A percentile compares a stretch with the other conserved stretches of the same genome.
These are phyloP conservation scores for Xylariaceae sp. DNA, from an alignment of 2,329 filamentous ascomycete species.

Conservation along the genomic window DNA sequence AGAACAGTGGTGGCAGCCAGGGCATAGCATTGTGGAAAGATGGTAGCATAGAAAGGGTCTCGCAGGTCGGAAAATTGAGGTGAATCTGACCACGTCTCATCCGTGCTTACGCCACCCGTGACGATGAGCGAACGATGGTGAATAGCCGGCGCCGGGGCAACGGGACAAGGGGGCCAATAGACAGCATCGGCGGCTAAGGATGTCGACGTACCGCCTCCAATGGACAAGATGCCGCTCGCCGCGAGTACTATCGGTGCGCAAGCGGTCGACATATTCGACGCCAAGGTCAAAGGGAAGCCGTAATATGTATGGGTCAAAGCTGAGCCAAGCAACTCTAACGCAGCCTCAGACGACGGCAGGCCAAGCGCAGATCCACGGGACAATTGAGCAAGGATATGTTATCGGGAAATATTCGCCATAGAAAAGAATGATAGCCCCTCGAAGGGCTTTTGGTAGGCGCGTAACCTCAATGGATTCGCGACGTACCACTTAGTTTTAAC, in stretches of 20 bases:
- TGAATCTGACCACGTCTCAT: conserved; percentile 34
- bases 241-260: conserved; percentile 42
- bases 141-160: conserved; percentile 36
- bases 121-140: conserved; percentile 38
- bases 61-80: conserved; percentile 57
- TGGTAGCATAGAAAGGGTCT: conserved; percentile 90
- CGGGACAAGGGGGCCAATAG: conserved; percentile 50
- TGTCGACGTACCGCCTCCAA: conserved; percentile 49
- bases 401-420: conserved; percentile 33
- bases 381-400: conserved; percentile 21
- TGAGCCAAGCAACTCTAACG: conserved; percentile 22
- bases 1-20: conserved; percentile 87
- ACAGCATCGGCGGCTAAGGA: conserved; percentile 55
- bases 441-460: conserved; percentile 16
- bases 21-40: conserved; percentile 87
- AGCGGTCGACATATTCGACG: conserved; percentile 22
- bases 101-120: conserved; percentile 37
- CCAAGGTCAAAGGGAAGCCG: conserved; percentile 21
- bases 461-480: conserved; percentile 16
- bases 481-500: conserved; percentile 1
- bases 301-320: conserved; percentile 26
- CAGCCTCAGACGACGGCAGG: conserved; percentile 27
- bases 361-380: conserved; percentile 23
- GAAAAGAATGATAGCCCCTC: conserved; percentile 25
- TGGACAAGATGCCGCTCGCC: conserved; percentile 41